phyloP scores from a whole-genome alignment of 1,284 basidiomycete genomes.

The Leucoagaricus sp. region DNA sequence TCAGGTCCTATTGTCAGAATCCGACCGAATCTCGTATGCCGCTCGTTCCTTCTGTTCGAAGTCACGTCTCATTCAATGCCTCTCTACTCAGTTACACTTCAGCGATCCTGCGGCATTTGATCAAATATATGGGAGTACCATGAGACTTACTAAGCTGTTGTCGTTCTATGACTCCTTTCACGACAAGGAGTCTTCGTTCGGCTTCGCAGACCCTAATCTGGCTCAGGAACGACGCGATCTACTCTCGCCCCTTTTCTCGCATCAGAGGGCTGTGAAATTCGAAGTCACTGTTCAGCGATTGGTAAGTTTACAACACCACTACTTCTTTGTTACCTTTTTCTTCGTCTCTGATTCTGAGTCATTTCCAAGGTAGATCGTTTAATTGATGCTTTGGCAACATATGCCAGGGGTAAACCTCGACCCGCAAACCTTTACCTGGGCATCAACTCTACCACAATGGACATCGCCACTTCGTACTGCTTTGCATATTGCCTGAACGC shows the following conservation, averaged over 20 bases:
- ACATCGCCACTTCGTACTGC: conserved; percentile 38
- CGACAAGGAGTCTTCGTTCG: conserved; percentile 34
- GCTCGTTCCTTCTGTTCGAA: background rate
- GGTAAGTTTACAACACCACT: conserved; percentile 18
- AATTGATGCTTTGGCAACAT: conserved; percentile 20
- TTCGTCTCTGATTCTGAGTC: no score
- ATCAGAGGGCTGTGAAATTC: conserved; percentile 35
- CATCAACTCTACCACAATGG: conserved; percentile 33
- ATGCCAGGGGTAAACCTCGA: conserved; percentile 18
- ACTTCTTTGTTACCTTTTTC: background rate
- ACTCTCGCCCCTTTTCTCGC: conserved; percentile 38
- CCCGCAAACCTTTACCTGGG: conserved; percentile 30
- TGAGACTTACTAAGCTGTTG: conserved; percentile 31
- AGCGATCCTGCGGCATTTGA: conserved; percentile 32
- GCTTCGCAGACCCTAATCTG: conserved; percentile 32
- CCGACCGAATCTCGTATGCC: conserved; percentile 31
- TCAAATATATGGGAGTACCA: conserved; percentile 36
- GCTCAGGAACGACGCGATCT: conserved; percentile 33
- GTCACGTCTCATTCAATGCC: no score
- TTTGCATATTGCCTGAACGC: conserved; percentile 31
- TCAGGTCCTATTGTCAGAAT: conserved; percentile 34
- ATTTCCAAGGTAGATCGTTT: conserved; percentile 34
- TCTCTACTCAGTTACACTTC: conserved; percentile 33
- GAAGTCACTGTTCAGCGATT: conserved; percentile 36
- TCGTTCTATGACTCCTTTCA: conserved; percentile 35